Evolutionary conservation across 2,329 filamentous ascomycete genomes (phyloP).

Genomic region (Whalleya microplaca): DNA sequence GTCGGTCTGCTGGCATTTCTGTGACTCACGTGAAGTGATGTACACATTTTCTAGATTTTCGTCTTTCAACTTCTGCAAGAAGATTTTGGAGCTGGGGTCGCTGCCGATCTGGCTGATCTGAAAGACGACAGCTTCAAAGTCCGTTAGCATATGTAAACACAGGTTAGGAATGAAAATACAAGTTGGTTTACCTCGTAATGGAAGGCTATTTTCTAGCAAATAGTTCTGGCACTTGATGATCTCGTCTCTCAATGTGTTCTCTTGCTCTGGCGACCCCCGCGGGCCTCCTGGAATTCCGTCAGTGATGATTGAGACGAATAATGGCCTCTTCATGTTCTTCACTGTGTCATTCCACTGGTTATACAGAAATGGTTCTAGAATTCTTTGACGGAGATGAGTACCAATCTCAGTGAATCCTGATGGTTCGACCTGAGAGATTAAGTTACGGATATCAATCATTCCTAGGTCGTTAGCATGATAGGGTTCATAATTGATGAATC

Average conservation of each 20-base stretch:
- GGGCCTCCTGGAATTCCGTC: constrained; percentile 16
- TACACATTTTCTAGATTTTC: constrained; percentile 22
- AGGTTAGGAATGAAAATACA: neutral
- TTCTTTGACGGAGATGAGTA: constrained; percentile 13
- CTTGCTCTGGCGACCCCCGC: constrained; percentile 7
- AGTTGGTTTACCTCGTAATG: constrained; percentile 8
- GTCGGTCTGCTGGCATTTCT: too few relatives aligned
- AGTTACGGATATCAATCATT: constrained; percentile 3
- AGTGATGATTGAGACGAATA: constrained; percentile 21
- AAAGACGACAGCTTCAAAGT: constrained; percentile 18
- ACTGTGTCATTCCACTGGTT: constrained; percentile 9
- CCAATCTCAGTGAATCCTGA: constrained; percentile 19
- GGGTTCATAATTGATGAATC: constrained; percentile 16
- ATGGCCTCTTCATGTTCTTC: constrained; percentile 7
- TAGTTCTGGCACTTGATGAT: constrained; percentile 19
- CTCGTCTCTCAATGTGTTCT: constrained; percentile 15
- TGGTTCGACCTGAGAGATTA: constrained; percentile 10
- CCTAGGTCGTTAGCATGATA: constrained; percentile 4
- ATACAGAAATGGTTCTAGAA: constrained; percentile 17
- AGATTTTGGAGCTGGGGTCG: constrained; percentile 15
- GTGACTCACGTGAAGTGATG: constrained; percentile 18
- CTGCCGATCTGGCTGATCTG: constrained; percentile 25
- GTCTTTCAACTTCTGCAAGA: constrained; percentile 16
- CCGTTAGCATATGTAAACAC: constrained; percentile 3
- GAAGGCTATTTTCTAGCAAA: constrained; percentile 14